Evolutionary conservation across 768 basidiomycete species (phyloP).

Genomic region (Lentinula boryana): DNA sequence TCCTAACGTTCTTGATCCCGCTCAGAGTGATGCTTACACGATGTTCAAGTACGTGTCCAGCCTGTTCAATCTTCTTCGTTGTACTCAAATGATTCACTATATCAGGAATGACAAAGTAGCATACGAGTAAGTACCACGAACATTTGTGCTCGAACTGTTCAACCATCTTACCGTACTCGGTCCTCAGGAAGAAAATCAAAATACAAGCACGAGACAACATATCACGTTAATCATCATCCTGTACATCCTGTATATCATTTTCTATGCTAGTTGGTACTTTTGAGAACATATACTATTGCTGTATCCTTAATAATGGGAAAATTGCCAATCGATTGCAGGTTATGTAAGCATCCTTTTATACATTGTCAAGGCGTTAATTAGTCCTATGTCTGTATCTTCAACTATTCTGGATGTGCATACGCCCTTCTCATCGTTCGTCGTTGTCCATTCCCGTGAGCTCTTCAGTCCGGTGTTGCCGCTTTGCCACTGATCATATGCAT

Average conservation of each 20-base stretch:
- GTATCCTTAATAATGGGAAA: background rate
- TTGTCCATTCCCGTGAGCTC: slow-evolving; percentile 65
- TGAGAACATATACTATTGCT: background rate
- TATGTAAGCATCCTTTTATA: background rate
- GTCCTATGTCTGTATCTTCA: slow-evolving; percentile 26
- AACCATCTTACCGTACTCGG: background rate
- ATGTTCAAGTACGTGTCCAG: slow-evolving; percentile 86
- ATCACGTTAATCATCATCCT: slow-evolving; percentile 54
- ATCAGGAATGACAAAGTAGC: slow-evolving; percentile 86
- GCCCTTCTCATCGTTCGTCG: slow-evolving; percentile 65
- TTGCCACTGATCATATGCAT: background rate
- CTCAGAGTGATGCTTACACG: slow-evolving; percentile 97
- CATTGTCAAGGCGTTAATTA: background rate
- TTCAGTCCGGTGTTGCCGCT: background rate
- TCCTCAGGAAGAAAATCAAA: slow-evolving; percentile 66
- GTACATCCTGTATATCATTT: slow-evolving; percentile 8
- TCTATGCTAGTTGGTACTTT: slow-evolving; percentile 1
- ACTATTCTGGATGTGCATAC: slow-evolving; percentile 71
- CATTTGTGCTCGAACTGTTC: background rate
- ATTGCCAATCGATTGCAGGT: too few relatives aligned
- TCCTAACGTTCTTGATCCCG: slow-evolving; percentile 96
- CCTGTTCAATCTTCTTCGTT: too few relatives aligned
- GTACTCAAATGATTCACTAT: background rate
- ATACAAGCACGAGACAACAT: slow-evolving; percentile 87
- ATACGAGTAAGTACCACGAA: slow-evolving; percentile 68